Conservation (phyloP, 352 stramenopile species). For the Achlya hypogyna region DNA sequence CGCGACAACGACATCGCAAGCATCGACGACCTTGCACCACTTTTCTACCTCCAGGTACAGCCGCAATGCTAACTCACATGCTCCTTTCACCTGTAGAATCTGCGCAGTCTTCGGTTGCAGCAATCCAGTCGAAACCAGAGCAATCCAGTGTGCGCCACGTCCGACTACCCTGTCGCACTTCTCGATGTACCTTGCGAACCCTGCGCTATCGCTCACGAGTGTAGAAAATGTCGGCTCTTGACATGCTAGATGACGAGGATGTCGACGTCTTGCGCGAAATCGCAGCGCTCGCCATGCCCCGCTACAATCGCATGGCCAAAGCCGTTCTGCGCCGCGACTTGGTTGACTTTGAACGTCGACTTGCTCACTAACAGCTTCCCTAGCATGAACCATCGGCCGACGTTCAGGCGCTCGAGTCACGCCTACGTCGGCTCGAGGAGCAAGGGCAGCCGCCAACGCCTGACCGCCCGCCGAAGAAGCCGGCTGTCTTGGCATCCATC, state of each 20-base stretch:
- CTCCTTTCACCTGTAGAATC: constrained; percentile 24
- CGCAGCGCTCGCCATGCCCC: constrained; percentile 50
- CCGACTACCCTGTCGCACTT: constrained; percentile 44
- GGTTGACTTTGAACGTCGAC: too few relatives aligned
- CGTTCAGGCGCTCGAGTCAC: not conserved
- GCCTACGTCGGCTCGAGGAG: constrained; percentile 29
- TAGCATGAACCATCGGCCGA: too few relatives aligned
- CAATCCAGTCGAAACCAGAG: constrained; percentile 36
- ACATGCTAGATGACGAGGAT: constrained; percentile 64
- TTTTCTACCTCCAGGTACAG: constrained; percentile 49
- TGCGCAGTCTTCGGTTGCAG: constrained; percentile 55
- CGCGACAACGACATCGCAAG: constrained; percentile 49
- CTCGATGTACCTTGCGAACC: constrained; percentile 28
- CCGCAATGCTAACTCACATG: not conserved
- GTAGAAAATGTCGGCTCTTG: constrained; percentile 42
- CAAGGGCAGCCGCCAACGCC: constrained; percentile 16
- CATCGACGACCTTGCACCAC: constrained; percentile 28
- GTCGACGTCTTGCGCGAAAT: constrained; percentile 47
- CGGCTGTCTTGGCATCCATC: not conserved
- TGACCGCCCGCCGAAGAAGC: constrained; percentile 18
- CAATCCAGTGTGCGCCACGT: constrained; percentile 55
- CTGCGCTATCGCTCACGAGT: not conserved
- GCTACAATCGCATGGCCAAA: constrained; percentile 37
- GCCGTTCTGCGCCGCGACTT: not conserved
- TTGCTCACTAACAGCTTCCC: too few relatives aligned